Conservation (phyloP, 148 eudicot species). For the Rhododendron molle region DNA sequence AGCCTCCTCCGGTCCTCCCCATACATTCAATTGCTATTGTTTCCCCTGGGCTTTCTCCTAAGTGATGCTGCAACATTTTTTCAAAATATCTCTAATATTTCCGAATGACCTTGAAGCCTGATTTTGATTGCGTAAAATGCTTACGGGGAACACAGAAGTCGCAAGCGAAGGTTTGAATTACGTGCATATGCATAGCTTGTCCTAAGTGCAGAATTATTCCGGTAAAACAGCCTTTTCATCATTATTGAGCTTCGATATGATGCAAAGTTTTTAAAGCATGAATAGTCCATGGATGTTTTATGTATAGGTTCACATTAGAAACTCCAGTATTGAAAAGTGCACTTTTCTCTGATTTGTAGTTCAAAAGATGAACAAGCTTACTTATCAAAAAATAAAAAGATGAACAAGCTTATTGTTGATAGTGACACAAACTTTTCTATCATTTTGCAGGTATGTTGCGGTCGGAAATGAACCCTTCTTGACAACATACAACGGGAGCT, state of each 20-base stretch:
- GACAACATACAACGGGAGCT: slow-evolving; percentile 73
- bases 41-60: not conserved
- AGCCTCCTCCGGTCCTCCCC: not conserved
- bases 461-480: slow-evolving; percentile 94
- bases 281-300: not conserved
- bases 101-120: not conserved
- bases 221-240: not conserved
- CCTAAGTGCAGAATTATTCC: not conserved
- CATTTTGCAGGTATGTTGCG: slow-evolving; percentile 68
- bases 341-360: not conserved
- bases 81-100: not conserved
- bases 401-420: not conserved
- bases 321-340: not conserved
- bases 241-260: not conserved
- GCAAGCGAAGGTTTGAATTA: not conserved
- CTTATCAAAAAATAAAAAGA: too few relatives aligned
- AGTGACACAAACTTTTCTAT: not conserved
- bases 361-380: not conserved
- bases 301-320: not conserved
- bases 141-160: not conserved
- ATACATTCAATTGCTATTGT: not conserved
- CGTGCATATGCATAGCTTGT: not conserved
- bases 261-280: not conserved
- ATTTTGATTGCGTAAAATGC: not conserved
- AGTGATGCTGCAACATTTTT: not conserved